Conservation (phyloP, 1,284 basidiomycete species). For the Prillingera fragicola region DNA sequence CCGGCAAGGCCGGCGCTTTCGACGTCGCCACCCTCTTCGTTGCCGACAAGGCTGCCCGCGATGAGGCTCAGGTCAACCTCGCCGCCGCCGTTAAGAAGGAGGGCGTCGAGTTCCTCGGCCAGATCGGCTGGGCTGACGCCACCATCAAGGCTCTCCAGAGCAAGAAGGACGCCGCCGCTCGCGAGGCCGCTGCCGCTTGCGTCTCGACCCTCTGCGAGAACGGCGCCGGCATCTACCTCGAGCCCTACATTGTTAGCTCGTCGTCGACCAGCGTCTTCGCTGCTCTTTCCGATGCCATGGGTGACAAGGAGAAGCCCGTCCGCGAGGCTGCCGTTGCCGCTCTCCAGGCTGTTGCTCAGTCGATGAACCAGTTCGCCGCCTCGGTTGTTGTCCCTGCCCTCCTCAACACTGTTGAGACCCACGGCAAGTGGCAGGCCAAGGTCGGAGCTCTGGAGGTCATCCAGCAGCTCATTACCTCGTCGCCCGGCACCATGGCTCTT, state of each 20-base stretch:
- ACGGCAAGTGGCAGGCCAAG: conserved; percentile 99
- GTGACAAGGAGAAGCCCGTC: conserved; percentile 74
- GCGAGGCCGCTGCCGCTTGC: conserved; percentile 45
- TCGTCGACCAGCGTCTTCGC: conserved; percentile 63
- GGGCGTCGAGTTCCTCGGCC: conserved; percentile 73
- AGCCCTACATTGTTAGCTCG: conserved; percentile 81
- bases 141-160: conserved; percentile 62
- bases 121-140: conserved; percentile 72
- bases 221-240: conserved; percentile 76
- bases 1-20: conserved; percentile 42
- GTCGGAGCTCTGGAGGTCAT: conserved; percentile 77
- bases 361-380: conserved; percentile 87
- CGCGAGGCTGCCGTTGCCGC: conserved; percentile 75
- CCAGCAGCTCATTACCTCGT: conserved; percentile 82
- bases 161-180: conserved; percentile 54
- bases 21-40: conserved; percentile 48
- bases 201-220: conserved; percentile 60
- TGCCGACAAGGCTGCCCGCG: conserved; percentile 55
- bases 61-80: conserved; percentile 64
- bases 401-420: conserved; percentile 70
- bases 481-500: conserved; percentile 77
- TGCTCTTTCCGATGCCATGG: conserved; percentile 80
- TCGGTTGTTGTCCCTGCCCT: conserved; percentile 80
- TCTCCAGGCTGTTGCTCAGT: conserved; percentile 69
- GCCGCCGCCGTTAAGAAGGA: conserved; percentile 73